Conservation (phyloP, 345 rosid genomes). For the Zanthoxylum bungeanum region DNA sequence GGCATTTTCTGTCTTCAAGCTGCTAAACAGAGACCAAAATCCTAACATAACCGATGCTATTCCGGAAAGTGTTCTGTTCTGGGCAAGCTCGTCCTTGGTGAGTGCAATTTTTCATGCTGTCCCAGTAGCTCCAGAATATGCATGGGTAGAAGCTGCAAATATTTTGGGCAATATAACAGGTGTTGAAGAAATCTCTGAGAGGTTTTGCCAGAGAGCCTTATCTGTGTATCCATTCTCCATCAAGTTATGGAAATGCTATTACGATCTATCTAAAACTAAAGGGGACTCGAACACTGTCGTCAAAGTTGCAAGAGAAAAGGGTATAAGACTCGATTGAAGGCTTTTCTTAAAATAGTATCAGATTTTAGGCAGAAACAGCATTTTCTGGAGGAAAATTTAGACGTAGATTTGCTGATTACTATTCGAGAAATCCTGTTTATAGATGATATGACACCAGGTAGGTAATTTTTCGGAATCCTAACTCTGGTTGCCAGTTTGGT, state of each 20-base stretch:
- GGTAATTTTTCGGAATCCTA: background rate
- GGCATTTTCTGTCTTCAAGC: constrained; percentile 61
- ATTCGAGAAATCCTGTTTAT: background rate
- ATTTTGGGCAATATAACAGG: constrained; percentile 40
- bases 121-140: constrained; percentile 76
- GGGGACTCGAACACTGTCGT: constrained; percentile 32
- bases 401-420: constrained; percentile 13
- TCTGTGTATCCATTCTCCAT: constrained; percentile 67
- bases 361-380: constrained; percentile 14
- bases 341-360: background rate
- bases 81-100: constrained; percentile 64
- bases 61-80: constrained; percentile 51
- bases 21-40: constrained; percentile 29
- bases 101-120: constrained; percentile 57
- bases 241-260: constrained; percentile 54
- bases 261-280: constrained; percentile 25
- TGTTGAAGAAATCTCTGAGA: constrained; percentile 35
- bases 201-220: constrained; percentile 62
- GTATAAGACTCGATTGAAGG: constrained; percentile 41
- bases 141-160: constrained; percentile 73
- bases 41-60: constrained; percentile 9
- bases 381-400: background rate
- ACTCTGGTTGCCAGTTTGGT: constrained; percentile 13
- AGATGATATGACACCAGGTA: background rate
- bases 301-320: constrained; percentile 61